Evolutionary conservation across 768 basidiomycete genomes (phyloP), one percentile per base, ranked within the genome.

Genomic region (Lentinula sp.): DNA sequence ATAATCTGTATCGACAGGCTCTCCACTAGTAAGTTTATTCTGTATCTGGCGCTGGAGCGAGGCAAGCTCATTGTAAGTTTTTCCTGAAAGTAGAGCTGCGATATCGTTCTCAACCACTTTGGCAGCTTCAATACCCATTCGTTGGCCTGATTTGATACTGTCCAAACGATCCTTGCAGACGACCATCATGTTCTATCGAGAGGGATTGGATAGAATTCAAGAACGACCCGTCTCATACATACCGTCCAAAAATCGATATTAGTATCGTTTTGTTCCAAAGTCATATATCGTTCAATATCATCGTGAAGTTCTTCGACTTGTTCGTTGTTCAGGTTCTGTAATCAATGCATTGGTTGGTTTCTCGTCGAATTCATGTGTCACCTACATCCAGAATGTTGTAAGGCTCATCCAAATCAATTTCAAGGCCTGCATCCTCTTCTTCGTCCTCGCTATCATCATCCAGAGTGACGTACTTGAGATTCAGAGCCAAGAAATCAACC

Each of bases 211-310:
- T 39, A 32, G 35, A 12, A 37, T 3, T 16, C 42, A 36, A 32
- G 15, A 46, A n/a, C 13, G 59, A 46, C 55, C 18, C 7, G 59
- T 36, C 36, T 63, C 16, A 12, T 43, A 70, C 84, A 61, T 72
- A 94, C 95, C 63, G 95, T 95, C 97, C 97, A 99, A 72, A 98
- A 99, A 66, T 99, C 96, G 61, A 97, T 83, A 71, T 95, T 96
- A 55, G 85, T 78, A 9, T 93, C 87, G 6, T 83, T 79, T 64
- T 87, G 86, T 71, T 99, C 97, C 20, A 99, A 80, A 8, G 85
- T 82, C 41, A 99, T 79, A 69, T 98, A 98, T 64, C 85, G 85
- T 72, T 95, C 88, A 65, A 99, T 98, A 71, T 98, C 95, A 55
- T 92, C 90, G 65, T 96, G 92, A 15, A 99, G 76, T 71, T 99